Conservation (phyloP, 2,329 filamentous ascomycete genomes). For the Penicillium sp. region DNA sequence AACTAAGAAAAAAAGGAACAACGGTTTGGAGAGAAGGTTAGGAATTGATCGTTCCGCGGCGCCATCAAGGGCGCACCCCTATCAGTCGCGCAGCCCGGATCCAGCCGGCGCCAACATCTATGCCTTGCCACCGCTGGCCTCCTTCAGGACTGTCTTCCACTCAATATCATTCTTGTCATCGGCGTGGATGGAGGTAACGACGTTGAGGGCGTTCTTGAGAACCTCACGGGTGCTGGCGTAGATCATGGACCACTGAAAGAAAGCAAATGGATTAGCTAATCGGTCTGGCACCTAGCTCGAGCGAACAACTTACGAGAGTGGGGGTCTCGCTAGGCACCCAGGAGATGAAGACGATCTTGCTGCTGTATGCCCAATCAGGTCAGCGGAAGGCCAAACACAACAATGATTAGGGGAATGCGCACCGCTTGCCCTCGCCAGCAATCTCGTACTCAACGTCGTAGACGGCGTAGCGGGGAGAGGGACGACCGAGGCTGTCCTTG, state of each 20-base stretch:
- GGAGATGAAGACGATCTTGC: constrained; percentile 52
- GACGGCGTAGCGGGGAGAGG: constrained; percentile 48
- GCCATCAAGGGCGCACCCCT: constrained; percentile 23
- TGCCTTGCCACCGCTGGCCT: constrained; percentile 44
- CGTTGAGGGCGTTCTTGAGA: constrained; percentile 49
- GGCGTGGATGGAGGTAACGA: constrained; percentile 40
- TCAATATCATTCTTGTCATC: constrained; percentile 43
- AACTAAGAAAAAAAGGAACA: constrained; percentile 30
- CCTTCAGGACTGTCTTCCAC: constrained; percentile 40
- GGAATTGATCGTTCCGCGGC: constrained; percentile 28
- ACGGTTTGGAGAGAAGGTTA: constrained; percentile 31
- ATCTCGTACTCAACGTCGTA: constrained; percentile 51
- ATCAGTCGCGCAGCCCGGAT: constrained; percentile 32
- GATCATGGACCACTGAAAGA: constrained; percentile 46
- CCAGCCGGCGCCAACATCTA: constrained; percentile 37
- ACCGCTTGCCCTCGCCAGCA: constrained; percentile 49
- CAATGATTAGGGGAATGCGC: constrained; percentile 15
- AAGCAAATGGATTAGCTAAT: constrained; percentile 15
- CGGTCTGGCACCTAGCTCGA: neutral
- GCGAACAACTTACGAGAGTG: constrained; percentile 37
- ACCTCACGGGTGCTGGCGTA: constrained; percentile 50
- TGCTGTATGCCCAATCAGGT: constrained; percentile 33
- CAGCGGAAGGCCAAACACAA: constrained; percentile 7
- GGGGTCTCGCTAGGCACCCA: constrained; percentile 44
- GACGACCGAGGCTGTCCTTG: constrained; percentile 43